phyloP scores from a whole-genome alignment of 805 yeast genomes.

The Saturnispora saitoi region DNA sequence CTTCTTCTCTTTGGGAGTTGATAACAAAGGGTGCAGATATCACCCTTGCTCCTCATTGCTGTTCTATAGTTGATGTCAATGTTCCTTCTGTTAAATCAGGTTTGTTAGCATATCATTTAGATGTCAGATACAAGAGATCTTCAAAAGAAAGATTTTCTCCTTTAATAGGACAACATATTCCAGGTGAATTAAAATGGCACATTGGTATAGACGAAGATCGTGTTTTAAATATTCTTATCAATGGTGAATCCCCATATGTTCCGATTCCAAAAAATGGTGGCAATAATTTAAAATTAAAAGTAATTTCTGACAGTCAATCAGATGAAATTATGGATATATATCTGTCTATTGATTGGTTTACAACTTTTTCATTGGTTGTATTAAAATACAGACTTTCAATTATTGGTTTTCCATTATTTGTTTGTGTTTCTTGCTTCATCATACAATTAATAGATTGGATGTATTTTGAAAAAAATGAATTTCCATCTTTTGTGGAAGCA shows the following conservation, averaged over 20 bases:
- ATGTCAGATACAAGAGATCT: constrained; percentile 24
- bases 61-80: constrained; percentile 39
- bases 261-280: constrained; percentile 20
- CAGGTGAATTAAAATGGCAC: constrained; percentile 76
- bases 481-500: constrained; percentile 40
- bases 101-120: constrained; percentile 41
- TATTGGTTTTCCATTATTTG: constrained; percentile 59
- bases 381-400: constrained; percentile 70
- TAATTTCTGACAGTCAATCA: constrained; percentile 38
- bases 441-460: constrained; percentile 46
- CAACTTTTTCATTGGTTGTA: constrained; percentile 60
- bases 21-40: constrained; percentile 31
- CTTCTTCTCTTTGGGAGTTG: constrained; percentile 30
- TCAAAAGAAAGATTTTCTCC: constrained; percentile 41
- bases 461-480: constrained; percentile 25
- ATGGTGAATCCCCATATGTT: constrained; percentile 57
- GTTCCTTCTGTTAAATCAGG: constrained; percentile 55
- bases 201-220: constrained; percentile 37
- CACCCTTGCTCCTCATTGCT: constrained; percentile 35
- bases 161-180: constrained; percentile 56
- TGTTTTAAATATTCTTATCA: constrained; percentile 36
- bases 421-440: constrained; percentile 42
- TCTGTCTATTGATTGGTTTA: constrained; percentile 42
- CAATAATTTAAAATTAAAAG: constrained; percentile 27
- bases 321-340: constrained; percentile 32